Conservation (phyloP, 2,329 filamentous ascomycete species). For the Fusarium concolor region DNA sequence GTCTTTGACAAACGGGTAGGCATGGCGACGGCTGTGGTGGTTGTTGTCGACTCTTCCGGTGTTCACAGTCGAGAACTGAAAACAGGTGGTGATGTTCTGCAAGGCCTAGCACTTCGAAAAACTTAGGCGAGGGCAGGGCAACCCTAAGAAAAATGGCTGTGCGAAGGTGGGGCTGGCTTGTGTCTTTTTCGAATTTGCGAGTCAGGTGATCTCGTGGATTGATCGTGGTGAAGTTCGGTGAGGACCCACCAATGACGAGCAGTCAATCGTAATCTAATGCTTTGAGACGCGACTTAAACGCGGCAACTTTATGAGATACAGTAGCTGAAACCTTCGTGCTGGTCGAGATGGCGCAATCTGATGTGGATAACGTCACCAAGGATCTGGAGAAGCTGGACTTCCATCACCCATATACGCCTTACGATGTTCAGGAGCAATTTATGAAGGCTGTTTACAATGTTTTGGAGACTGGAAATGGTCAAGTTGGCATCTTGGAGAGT, state of each 20-base stretch:
- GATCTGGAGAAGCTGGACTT: constrained; percentile 67
- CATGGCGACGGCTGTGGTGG: constrained; percentile 66
- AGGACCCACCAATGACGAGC: constrained; percentile 34
- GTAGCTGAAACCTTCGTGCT: not conserved
- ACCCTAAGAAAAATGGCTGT: constrained; percentile 52
- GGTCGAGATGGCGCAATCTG: constrained; percentile 36
- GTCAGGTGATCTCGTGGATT: constrained; percentile 49
- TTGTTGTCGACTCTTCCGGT: constrained; percentile 56
- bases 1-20: constrained; percentile 81
- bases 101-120: constrained; percentile 50
- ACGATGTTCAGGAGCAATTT: constrained; percentile 87
- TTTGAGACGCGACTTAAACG: constrained; percentile 28
- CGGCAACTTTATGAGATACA: not conserved
- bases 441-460: constrained; percentile 87
- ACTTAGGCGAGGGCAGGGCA: constrained; percentile 56
- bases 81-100: constrained; percentile 55
- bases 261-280: constrained; percentile 16
- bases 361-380: constrained; percentile 33
- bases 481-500: constrained; percentile 90
- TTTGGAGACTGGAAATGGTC: constrained; percentile 75
- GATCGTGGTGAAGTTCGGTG: constrained; percentile 39
- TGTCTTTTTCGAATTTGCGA: not conserved
- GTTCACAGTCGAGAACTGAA: constrained; percentile 51
- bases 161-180: constrained; percentile 13
- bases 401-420: constrained; percentile 88